Evolutionary conservation across 2,329 filamentous ascomycete species (phyloP), one percentile per base, ranked within the genome.

Genomic region (Colletotrichum sp.): DNA sequence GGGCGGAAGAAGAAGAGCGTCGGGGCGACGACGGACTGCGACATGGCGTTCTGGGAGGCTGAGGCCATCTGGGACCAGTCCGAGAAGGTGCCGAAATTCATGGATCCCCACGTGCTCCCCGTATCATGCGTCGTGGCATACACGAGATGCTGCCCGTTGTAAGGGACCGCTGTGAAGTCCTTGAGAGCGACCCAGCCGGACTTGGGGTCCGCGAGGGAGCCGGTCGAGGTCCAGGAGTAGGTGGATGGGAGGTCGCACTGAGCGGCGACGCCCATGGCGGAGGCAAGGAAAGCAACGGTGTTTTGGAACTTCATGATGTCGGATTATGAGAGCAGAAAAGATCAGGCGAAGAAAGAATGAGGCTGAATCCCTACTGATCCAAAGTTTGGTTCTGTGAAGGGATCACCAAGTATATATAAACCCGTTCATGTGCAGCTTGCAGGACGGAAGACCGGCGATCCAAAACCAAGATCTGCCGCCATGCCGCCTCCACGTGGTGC

Each of bases 1-100:
- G 92, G 92, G 7, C 81, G 79, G 79, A 93, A 93, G 85, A 89
- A 91, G 85, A 94, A 93, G 64, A 94, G 83, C 0, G 91, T 91
- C 1, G 92, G 92, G 0, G 92, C 92, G 27, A 92, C 91, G 12
- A 90, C 82, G 8, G 76, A 79, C 6, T 74, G 62, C 61, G 39
- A 84, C 89, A 91, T 92, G 2, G 74, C 77, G 77, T 85, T 93
- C 83, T 93, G 92, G 76, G 80, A 83, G 1, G 87, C 90, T 1
- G 87, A 83, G 25, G 81, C 83, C 86, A 93, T 88, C 27, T 88
- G 84, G 19, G 84, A 82, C 87, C 88, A 92, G 84, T 91, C 85
- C 3, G 83, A 83, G 82, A 93, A 89, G 71, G 86, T 83, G 27
- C 85, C 86, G 77, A 93, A 93, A 83, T 83, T 87, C 88, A 93